These are phyloP conservation scores for Didymellaceae sp. DNA, from an alignment of 2,329 filamentous ascomycete genomes.

Conservation along the genomic window DNA sequence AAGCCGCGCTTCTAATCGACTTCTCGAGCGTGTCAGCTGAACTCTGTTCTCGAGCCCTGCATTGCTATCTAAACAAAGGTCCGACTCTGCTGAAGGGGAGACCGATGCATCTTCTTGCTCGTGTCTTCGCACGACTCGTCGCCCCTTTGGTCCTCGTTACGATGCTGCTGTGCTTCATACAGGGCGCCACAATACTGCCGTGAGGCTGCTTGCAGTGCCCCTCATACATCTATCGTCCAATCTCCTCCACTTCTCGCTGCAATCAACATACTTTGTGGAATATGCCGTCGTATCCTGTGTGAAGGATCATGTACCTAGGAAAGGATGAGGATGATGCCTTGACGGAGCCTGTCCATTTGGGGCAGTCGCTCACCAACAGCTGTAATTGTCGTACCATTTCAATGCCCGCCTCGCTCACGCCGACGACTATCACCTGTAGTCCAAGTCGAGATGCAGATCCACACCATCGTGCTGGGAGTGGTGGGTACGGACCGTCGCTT, in stretches of 20 bases:
- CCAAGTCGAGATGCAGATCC: conserved; percentile 14
- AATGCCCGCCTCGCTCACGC: conserved; percentile 1
- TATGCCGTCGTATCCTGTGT: neutral
- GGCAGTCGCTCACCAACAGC: conserved; percentile 3
- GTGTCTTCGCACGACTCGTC: conserved; percentile 4
- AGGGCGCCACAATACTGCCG: conserved; percentile 15
- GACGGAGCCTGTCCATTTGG: neutral
- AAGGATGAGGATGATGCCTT: neutral
- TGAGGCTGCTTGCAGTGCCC: neutral
- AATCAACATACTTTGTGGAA: neutral
- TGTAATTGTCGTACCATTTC: conserved; percentile 5
- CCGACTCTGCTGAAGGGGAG: neutral
- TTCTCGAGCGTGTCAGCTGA: conserved; percentile 16
- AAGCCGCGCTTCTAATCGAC: conserved; percentile 3
- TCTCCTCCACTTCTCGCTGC: conserved; percentile 6
- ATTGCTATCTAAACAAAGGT: conserved; percentile 1
- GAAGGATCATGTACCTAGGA: neutral
- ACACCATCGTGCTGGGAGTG: conserved; percentile 3
- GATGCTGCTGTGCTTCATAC: conserved; percentile 8
- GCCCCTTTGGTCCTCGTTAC: conserved; percentile 1
- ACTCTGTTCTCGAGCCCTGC: conserved; percentile 8
- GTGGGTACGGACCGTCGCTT: conserved; percentile 15
- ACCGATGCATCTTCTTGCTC: neutral
- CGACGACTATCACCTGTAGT: neutral
- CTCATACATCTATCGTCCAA: neutral